These are phyloP conservation scores for Psilocybe sp. DNA, from an alignment of 768 basidiomycete genomes.

Conservation along the genomic window DNA sequence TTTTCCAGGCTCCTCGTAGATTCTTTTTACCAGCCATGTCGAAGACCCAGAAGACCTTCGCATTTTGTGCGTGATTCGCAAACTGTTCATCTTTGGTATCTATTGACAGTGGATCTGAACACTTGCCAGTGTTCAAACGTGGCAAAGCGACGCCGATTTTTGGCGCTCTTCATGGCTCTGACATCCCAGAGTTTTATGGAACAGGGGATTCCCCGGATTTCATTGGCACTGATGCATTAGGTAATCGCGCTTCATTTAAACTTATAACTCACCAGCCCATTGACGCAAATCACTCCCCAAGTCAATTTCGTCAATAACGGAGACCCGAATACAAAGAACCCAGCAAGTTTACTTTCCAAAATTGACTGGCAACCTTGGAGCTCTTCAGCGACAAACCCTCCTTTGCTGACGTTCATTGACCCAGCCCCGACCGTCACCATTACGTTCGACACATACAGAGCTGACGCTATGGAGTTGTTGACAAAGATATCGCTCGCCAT, in stretches of 20 bases:
- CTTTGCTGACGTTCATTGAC: constrained; percentile 18
- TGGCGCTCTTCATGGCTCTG: constrained; percentile 18
- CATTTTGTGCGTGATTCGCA: not conserved
- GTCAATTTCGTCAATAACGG: constrained; percentile 14
- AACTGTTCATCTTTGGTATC: too few relatives aligned
- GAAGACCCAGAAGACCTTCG: constrained; percentile 9
- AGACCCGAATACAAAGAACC: constrained; percentile 14
- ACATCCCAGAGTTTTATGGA: constrained; percentile 17
- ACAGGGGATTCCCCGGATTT: constrained; percentile 10
- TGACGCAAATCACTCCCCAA: not conserved
- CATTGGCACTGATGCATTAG: constrained; percentile 16
- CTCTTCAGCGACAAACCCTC: constrained; percentile 12
- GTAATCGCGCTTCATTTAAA: constrained; percentile 2
- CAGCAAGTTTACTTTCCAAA: constrained; percentile 15
- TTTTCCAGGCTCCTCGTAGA: constrained; percentile 34
- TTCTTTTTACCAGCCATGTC: constrained; percentile 28
- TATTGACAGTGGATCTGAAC: not conserved
- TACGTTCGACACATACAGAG: constrained; percentile 16
- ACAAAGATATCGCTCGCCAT: constrained; percentile 4
- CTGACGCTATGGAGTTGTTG: constrained; percentile 13
- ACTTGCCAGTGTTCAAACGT: constrained; percentile 28
- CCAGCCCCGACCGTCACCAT: constrained; percentile 14
- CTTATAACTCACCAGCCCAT: not conserved
- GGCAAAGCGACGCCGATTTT: constrained; percentile 22
- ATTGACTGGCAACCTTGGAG: constrained; percentile 15